phyloP scores from a whole-genome alignment of 495 filamentous ascomycete genomes.

The Pseudotulostoma volvatum region DNA sequence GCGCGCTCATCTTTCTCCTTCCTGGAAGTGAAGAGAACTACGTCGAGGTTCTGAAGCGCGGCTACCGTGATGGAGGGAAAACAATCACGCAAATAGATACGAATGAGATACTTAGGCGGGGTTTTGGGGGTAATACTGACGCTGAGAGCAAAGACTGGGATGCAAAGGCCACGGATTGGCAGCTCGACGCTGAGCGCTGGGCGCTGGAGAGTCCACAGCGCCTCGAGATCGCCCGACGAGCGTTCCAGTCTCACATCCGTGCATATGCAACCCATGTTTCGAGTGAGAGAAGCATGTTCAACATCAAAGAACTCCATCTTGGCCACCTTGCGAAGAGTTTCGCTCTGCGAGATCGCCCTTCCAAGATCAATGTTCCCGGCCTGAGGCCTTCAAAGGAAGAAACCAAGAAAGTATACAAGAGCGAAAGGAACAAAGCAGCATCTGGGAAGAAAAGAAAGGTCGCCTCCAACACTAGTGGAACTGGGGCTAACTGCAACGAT shows the following conservation, averaged over 20 bases:
- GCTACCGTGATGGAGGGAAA: constrained; percentile 39
- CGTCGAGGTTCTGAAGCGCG: constrained; percentile 48
- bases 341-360: constrained; percentile 72
- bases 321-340: constrained; percentile 92
- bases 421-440: constrained; percentile 16
- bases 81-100: constrained; percentile 36
- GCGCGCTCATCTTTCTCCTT: constrained; percentile 73
- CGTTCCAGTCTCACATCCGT: constrained; percentile 79
- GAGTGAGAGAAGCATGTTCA: constrained; percentile 66
- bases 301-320: constrained; percentile 75
- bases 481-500: constrained; percentile 15
- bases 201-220: constrained; percentile 39
- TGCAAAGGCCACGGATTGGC: constrained; percentile 57
- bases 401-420: constrained; percentile 33
- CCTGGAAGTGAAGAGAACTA: constrained; percentile 88
- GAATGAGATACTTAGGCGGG: constrained; percentile 45
- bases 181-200: constrained; percentile 60
- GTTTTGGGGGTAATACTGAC: constrained; percentile 33
- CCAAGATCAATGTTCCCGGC: constrained; percentile 63
- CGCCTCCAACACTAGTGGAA: constrained; percentile 4
- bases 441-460: constrained; percentile 25
- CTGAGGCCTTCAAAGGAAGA: constrained; percentile 29
- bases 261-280: constrained; percentile 89
- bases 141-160: constrained; percentile 40
- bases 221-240: constrained; percentile 59